Evolutionary conservation across 2,329 filamentous ascomycete genomes (phyloP).

Genomic region (Neobulgaria alba): DNA sequence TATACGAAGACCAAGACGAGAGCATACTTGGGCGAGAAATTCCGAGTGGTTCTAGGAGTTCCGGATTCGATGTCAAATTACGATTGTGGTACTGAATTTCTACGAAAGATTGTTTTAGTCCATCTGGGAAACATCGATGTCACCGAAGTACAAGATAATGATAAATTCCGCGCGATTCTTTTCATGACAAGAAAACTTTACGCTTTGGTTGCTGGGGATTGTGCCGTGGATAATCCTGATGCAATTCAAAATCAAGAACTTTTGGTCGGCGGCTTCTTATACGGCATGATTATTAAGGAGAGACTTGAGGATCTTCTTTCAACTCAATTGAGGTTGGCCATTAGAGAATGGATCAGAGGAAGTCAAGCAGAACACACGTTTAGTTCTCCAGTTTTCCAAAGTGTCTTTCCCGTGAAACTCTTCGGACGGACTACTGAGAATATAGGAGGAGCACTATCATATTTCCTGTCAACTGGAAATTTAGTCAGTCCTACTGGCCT

Average conservation of each 20-base stretch:
- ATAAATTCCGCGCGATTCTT: conserved; percentile 89
- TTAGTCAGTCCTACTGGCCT: conserved; percentile 83
- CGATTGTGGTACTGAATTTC: conserved; percentile 83
- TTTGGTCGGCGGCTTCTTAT: conserved; percentile 84
- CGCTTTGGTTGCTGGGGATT: conserved; percentile 84
- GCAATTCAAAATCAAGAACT: conserved; percentile 95
- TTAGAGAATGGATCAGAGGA: conserved; percentile 50
- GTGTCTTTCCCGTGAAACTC: conserved; percentile 71
- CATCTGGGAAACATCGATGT: conserved; percentile 83
- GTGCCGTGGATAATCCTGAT: conserved; percentile 90
- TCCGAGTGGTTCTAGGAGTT: conserved; percentile 78
- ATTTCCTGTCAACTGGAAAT: conserved; percentile 95
- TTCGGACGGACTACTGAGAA: conserved; percentile 81
- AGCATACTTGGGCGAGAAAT: conserved; percentile 82
- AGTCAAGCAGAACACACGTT: conserved; percentile 63
- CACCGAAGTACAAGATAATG: conserved; percentile 71
- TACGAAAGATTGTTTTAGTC: conserved; percentile 82
- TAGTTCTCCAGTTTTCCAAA: conserved; percentile 65
- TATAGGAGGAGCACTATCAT: conserved; percentile 77
- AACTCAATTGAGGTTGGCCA: conserved; percentile 39
- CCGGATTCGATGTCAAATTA: conserved; percentile 78
- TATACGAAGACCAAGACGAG: conserved; percentile 77
- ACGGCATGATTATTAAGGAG: conserved; percentile 93
- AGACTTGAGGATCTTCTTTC: conserved; percentile 80
- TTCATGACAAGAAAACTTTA: conserved; percentile 98